Base-by-base conservation (phyloP, 2,329 filamentous ascomycete species). In the Dothideomycetes sp. region DNA sequence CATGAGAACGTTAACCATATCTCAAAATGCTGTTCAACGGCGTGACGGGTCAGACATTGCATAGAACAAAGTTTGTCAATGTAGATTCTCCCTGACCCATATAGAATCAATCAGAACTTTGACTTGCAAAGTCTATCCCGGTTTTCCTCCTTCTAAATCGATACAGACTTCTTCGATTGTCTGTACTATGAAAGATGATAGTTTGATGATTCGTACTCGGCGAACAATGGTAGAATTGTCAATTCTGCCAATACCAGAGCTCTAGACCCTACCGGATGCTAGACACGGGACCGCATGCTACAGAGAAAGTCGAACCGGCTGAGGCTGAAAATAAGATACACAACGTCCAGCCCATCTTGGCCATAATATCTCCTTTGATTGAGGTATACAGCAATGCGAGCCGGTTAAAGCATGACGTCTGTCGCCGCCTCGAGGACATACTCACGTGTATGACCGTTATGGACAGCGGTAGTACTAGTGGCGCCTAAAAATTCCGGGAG, bases 371-470 rank as follows among this genome's bases (percentile, higher is more conserved):
- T 7, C 22, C 33, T 20, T 8, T 27, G 3, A 27, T 19, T 11
- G n/a, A 29, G 15, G 4, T 17, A 20, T 8, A 10, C 20, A 25
- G 16, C 37, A 23, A 33, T 17, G 27, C 12, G 18, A 4, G 16
- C 15, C 11, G 15, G 15, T 5, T 12, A 5, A 11, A 20, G 19
- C 19, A 13, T 25, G 36, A 32, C 29, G 15, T 40, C 22, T 33
- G 32, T 29, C 29, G 29, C 32, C 33, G 28, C 37, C 12, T 28
- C 20, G 7, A 15, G 29, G n/a, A 12, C 16, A 16, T 9, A 16
- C 37, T 40, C 37, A 40, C 37, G 37, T 40, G 37, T 38, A 23
- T 40, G 22, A 23, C 20, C 17, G 27, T 31, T 30, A 39, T 25
- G 23, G 19, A 12, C 17, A 39, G 31, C 35, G 29, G 37, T 15